Evolutionary conservation across 2,329 filamentous ascomycete species (phyloP).

Genomic region (Arthroderma sp.): DNA sequence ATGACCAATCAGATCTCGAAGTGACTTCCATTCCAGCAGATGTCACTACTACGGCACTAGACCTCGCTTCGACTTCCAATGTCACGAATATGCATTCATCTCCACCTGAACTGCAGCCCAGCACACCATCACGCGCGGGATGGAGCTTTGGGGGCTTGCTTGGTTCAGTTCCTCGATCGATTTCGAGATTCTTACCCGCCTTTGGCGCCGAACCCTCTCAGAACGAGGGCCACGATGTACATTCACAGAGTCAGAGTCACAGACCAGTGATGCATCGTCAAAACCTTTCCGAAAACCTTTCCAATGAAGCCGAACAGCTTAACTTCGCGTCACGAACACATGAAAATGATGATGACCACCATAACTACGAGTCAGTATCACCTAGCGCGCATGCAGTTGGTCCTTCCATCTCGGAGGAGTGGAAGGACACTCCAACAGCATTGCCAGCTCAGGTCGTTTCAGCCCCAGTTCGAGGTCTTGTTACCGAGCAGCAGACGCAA

Average conservation of each 20-base stretch:
- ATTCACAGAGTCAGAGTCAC: slow-evolving; percentile 10
- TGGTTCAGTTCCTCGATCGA: slow-evolving; percentile 23
- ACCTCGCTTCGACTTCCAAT: background rate
- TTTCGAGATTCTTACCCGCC: slow-evolving; percentile 18
- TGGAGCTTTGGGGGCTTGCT: slow-evolving; percentile 24
- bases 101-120: background rate
- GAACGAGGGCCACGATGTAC: slow-evolving; percentile 9
- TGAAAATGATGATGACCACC: background rate
- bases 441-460: background rate
- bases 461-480: background rate
- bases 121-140: slow-evolving; percentile 13
- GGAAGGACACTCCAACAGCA: background rate
- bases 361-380: background rate
- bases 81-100: background rate
- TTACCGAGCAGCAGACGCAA: background rate
- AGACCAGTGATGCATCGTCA: background rate
- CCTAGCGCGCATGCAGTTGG: background rate
- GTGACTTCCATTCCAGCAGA: background rate
- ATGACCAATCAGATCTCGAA: background rate
- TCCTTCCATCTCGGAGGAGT: background rate
- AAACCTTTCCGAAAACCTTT: slow-evolving; percentile 10
- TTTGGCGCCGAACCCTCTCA: slow-evolving; percentile 12
- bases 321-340: background rate
- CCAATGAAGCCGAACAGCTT: slow-evolving; percentile 10
- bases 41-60: background rate